Evolutionary conservation across 1,284 basidiomycete species (phyloP), one percentile per base, ranked within the genome.

Genomic region (Ustilago loliicola): DNA sequence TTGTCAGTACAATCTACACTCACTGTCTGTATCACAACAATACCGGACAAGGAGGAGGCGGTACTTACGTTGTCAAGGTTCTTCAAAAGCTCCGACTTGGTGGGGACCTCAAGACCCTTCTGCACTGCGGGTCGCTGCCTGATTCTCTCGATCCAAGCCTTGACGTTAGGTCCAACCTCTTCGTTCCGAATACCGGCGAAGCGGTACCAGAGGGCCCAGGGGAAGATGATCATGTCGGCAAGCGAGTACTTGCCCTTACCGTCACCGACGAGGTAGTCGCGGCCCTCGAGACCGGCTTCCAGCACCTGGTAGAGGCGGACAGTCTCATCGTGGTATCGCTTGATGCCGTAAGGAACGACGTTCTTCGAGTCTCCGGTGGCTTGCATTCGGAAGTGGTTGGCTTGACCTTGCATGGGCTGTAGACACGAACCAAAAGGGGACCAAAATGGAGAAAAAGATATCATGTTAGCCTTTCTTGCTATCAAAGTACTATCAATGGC

Each of bases 221-320:
- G 74, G 60, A 68, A 83, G 48, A 27, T 53, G 56, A 78, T 67
- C 42, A 78, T 76, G 60, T 82, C 80, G 23, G 80, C 80, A 21
- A 83, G 64, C 21, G 71, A 72, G 67, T 78, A 81, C 55, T 81
- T 80, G 32, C 80, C 80, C 40, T 72, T 73, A 3, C 77, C 80
- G 2, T 79, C 74, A 15, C 81, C 81, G 9, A 83, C 81, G 17
- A 83, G 74, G 51, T 77, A 83, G 38, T 83, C 80, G 17, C 70
- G 65, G 4, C 61, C 79, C 47, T 81, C 40, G 21, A 83, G 66
- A 21, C 77, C 63, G 9, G 29, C 36, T 34, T 80, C 81, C 50
- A 81, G 70, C 1, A 83, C 81, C n/a, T 30, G 27, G 64, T 80
- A 83, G 13, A 83, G 70, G 15, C 73, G 67, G n/a, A 72, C 74